These are phyloP conservation scores for Prototheca cutis DNA, from an alignment of 163 green algal genomes.

Conservation along the genomic window DNA sequence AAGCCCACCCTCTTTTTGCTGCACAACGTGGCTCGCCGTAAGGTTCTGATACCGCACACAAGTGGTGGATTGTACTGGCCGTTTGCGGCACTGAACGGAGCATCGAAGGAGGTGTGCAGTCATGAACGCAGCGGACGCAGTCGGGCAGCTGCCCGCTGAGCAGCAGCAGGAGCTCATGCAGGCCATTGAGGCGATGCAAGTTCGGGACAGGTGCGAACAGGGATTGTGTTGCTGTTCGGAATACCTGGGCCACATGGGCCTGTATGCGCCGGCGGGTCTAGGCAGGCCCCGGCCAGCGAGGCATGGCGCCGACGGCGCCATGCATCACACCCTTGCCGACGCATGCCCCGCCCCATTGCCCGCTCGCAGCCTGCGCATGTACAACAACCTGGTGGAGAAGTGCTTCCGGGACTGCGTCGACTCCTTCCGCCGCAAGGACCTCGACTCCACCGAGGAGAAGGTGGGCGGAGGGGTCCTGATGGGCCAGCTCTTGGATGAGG, in stretches of 20 bases:
- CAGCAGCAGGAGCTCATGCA: constrained; percentile 57
- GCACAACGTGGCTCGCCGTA: no score
- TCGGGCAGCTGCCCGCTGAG: constrained; percentile 51
- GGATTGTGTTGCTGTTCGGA: background rate
- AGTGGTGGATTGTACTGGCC: no score
- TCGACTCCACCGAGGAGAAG: constrained; percentile 87
- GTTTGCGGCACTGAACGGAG: no score
- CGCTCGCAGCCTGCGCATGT: constrained; percentile 80
- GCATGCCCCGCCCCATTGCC: background rate
- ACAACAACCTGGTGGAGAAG: constrained; percentile 90
- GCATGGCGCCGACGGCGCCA: no score
- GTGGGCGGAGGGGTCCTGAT: no score
- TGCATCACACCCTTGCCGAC: background rate
- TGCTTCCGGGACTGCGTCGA: constrained; percentile 94
- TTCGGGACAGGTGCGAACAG: constrained; percentile 67
- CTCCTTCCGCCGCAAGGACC: constrained; percentile 83
- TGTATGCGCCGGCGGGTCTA: no score
- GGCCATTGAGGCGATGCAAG: constrained; percentile 79
- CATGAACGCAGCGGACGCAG: constrained; percentile 22
- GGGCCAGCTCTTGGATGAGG: no score
- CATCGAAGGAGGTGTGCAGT: no score
- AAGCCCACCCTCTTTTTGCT: no score
- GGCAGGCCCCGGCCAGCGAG: no score
- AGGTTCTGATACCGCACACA: no score
- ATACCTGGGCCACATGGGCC: no score